Evolutionary conservation across 257 asterid genomes (phyloP).

Genomic region (Verbascum thapsus): DNA sequence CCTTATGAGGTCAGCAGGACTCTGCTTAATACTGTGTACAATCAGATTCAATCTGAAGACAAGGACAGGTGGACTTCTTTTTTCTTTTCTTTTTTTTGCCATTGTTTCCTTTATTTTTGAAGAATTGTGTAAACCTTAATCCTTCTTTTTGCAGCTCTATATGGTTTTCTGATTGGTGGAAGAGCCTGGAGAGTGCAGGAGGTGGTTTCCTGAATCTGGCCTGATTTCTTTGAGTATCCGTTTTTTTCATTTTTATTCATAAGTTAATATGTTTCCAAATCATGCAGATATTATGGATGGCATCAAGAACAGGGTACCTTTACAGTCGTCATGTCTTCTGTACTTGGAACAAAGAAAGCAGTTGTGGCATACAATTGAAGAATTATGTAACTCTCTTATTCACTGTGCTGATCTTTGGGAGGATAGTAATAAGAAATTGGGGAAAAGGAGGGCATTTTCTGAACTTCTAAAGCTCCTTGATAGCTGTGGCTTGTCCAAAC

Average conservation of each 20-base stretch:
- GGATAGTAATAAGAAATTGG: constrained; percentile 59
- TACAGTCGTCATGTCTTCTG: constrained; percentile 45
- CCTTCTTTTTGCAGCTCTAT: constrained; percentile 46
- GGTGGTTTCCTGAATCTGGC: constrained; percentile 32
- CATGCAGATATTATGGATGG: constrained; percentile 46
- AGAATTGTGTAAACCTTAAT: constrained; percentile 1
- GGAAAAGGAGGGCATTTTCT: constrained; percentile 70
- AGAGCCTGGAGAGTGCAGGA: constrained; percentile 42
- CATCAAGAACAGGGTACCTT: constrained; percentile 38
- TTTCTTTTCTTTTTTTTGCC: neutral
- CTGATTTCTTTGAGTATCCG: constrained; percentile 9
- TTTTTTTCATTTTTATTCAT: constrained; percentile 15
- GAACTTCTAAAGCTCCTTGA: constrained; percentile 74
- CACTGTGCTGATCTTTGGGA: constrained; percentile 70
- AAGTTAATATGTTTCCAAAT: constrained; percentile 20
- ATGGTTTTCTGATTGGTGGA: constrained; percentile 67
- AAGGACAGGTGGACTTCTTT: constrained; percentile 48
- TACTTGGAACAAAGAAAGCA: constrained; percentile 54
- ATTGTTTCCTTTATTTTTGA: constrained; percentile 8
- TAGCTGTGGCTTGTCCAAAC: constrained; percentile 74
- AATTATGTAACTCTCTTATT: constrained; percentile 45
- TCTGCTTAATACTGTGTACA: constrained; percentile 47
- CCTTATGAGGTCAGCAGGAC: constrained; percentile 53
- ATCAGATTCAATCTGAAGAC: constrained; percentile 47
- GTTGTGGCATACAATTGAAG: constrained; percentile 52